Conservation (phyloP, 768 basidiomycete genomes). For the Collybia sp. region DNA sequence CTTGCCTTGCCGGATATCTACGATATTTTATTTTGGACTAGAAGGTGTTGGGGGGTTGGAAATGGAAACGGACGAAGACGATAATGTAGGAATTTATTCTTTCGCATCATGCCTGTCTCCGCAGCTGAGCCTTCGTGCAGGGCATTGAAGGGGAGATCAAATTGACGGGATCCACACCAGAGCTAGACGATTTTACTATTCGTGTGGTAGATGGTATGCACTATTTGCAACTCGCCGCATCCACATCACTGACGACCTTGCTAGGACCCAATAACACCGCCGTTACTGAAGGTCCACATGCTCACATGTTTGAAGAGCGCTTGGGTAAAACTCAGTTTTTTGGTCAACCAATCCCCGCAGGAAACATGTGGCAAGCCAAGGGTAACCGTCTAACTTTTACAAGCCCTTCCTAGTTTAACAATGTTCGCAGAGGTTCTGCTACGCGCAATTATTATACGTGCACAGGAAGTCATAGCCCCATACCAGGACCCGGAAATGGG, state of each 20-base stretch:
- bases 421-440: slow-evolving; percentile 51
- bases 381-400: slow-evolving; percentile 33
- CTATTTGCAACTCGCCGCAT: not conserved
- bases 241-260: slow-evolving; percentile 5
- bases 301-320: slow-evolving; percentile 51
- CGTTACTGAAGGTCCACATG: slow-evolving; percentile 50
- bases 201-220: slow-evolving; percentile 69
- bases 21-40: slow-evolving; percentile 83
- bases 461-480: slow-evolving; percentile 45
- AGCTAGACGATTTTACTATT: slow-evolving; percentile 80
- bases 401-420: not conserved
- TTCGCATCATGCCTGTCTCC: not conserved
- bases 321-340: slow-evolving; percentile 69
- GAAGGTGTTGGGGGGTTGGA: slow-evolving; percentile 84
- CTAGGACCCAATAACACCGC: slow-evolving; percentile 56
- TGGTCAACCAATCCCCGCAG: slow-evolving; percentile 56
- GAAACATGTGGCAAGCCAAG: slow-evolving; percentile 82
- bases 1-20: slow-evolving; percentile 59
- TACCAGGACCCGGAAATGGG: slow-evolving; percentile 46
- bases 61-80: slow-evolving; percentile 71
- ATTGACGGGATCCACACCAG: slow-evolving; percentile 69
- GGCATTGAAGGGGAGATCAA: slow-evolving; percentile 69
- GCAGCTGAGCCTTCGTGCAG: slow-evolving; percentile 31
- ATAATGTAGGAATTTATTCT: slow-evolving; percentile 50
- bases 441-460: slow-evolving; percentile 53